These are phyloP conservation scores for Neofusicoccum kwambonambiense DNA, from an alignment of 2,329 filamentous ascomycete genomes.

Conservation along the genomic window DNA sequence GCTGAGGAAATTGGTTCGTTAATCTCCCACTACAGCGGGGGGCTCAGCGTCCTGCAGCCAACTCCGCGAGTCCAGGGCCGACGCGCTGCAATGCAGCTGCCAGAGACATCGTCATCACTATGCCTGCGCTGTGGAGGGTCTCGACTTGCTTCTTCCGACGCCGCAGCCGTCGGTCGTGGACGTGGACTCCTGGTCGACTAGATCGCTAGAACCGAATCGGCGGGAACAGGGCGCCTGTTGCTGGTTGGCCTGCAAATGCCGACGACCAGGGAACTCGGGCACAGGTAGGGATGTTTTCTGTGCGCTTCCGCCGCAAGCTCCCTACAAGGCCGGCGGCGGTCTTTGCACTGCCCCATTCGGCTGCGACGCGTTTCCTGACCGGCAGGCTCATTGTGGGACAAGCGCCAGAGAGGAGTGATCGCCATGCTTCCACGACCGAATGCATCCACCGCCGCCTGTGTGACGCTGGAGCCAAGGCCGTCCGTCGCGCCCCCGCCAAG, in stretches of 20 bases:
- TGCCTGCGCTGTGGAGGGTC: neutral
- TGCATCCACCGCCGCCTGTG: conserved; percentile 5
- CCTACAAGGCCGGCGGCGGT: neutral
- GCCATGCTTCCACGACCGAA: neutral
- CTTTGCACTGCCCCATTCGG: conserved; percentile 14
- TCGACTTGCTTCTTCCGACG: neutral
- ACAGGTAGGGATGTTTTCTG: neutral
- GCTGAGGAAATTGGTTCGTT: neutral
- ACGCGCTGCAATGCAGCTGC: no score
- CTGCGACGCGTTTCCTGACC: conserved; percentile 11
- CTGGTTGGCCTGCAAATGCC: neutral
- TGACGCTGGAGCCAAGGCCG: neutral
- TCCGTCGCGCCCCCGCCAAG: conserved; percentile 10
- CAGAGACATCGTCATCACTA: neutral
- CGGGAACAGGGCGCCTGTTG: neutral
- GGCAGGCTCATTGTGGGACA: neutral
- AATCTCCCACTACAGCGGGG: neutral
- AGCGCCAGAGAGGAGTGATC: neutral
- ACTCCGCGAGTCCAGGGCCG: no score
- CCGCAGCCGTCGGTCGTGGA: neutral
- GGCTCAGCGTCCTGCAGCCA: no score
- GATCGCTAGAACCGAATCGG: neutral
- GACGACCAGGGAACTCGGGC: neutral
- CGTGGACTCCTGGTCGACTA: neutral
- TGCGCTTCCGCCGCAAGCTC: neutral